Conservation (phyloP, 139 green algal species). For the Volvox africanus region DNA sequence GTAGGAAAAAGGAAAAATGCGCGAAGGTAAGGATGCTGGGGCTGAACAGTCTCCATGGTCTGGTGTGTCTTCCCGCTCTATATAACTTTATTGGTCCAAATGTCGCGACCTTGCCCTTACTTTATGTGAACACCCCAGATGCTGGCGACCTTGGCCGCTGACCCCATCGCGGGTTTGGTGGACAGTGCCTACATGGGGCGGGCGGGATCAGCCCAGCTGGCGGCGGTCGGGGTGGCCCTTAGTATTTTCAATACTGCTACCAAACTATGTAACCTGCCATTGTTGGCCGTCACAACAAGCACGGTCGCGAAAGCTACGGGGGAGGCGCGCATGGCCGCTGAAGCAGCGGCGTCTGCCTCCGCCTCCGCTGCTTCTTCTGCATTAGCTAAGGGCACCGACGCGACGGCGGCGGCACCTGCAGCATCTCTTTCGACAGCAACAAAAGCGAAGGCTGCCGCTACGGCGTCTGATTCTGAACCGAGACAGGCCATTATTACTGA, state of each 20-base stretch:
- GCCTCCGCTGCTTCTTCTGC: background rate
- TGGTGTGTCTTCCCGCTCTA: too few relatives aligned
- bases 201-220: conserved; percentile 69
- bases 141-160: conserved; percentile 74
- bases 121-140: conserved; percentile 52
- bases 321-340: background rate
- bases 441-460: too few relatives aligned
- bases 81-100: too few relatives aligned
- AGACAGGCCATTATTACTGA: too few relatives aligned
- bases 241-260: conserved; percentile 80
- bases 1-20: too few relatives aligned
- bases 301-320: conserved; percentile 66
- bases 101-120: too few relatives aligned
- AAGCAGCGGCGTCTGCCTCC: conserved; percentile 30
- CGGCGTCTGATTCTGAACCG: too few relatives aligned
- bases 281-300: conserved; percentile 82
- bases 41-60: too few relatives aligned
- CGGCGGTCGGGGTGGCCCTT: conserved; percentile 75
- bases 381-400: too few relatives aligned
- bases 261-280: conserved; percentile 84
- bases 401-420: too few relatives aligned
- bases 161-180: conserved; percentile 81
- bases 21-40: too few relatives aligned
- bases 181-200: conserved; percentile 79
- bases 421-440: too few relatives aligned